phyloP scores from a whole-genome alignment of 495 filamentous ascomycete species.

The Astrocystis sublimbata region DNA sequence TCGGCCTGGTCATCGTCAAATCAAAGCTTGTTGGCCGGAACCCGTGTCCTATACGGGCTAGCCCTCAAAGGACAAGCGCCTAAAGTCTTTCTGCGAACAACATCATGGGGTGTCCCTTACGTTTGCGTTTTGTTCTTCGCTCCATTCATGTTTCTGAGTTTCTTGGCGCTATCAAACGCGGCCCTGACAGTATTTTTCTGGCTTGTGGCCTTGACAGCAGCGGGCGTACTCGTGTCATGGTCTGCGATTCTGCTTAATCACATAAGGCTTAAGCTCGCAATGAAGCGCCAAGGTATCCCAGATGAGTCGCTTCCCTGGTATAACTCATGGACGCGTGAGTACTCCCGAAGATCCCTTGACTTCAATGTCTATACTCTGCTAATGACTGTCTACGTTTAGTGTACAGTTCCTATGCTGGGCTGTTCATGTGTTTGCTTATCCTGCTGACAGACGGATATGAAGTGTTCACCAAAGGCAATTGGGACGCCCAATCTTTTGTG shows the following conservation, averaged over 20 bases:
- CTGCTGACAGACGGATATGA: slow-evolving; percentile 50
- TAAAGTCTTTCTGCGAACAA: slow-evolving; percentile 57
- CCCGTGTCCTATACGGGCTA: slow-evolving; percentile 62
- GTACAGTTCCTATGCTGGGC: slow-evolving; percentile 37
- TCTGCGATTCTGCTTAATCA: slow-evolving; percentile 48
- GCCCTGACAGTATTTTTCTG: slow-evolving; percentile 63
- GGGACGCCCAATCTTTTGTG: slow-evolving; percentile 48
- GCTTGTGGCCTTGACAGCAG: slow-evolving; percentile 58
- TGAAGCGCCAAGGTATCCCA: slow-evolving; percentile 45
- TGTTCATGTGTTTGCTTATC: slow-evolving; percentile 49
- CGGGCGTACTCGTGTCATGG: slow-evolving; percentile 59
- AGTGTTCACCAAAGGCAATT: slow-evolving; percentile 51
- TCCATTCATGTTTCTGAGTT: slow-evolving; percentile 58
- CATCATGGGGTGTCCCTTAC: slow-evolving; percentile 62
- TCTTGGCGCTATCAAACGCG: slow-evolving; percentile 57
- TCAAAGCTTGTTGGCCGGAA: slow-evolving; percentile 61
- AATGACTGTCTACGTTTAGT: slow-evolving; percentile 25
- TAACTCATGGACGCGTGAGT: slow-evolving; percentile 43
- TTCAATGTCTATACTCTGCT: not conserved
- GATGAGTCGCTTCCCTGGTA: slow-evolving; percentile 43
- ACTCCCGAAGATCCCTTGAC: not conserved
- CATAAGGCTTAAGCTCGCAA: slow-evolving; percentile 45
- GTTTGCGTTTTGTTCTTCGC: slow-evolving; percentile 55
- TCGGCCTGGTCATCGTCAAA: slow-evolving; percentile 72
- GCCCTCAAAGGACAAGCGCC: slow-evolving; percentile 62